Evolutionary conservation across 495 filamentous ascomycete species (phyloP), one percentile per base, ranked within the genome.

Genomic region (Penicillium waksmanii): DNA sequence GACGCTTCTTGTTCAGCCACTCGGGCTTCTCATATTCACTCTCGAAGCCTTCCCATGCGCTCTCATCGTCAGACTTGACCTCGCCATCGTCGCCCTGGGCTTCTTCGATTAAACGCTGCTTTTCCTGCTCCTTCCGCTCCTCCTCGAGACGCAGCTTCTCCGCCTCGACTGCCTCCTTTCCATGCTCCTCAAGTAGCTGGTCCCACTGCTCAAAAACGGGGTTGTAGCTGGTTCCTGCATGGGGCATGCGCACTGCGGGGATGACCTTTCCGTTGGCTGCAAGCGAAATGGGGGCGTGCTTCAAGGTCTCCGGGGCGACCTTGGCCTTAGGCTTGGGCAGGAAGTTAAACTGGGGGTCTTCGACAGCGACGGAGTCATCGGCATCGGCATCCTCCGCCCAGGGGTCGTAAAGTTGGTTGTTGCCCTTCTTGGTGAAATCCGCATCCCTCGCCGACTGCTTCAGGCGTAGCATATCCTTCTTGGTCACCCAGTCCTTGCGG

Each of bases 141-240:
- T 85, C 87, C 36, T 79, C 82, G 18, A 94, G 73, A 18, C 94
- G 87, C 69, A 90, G 87, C 73, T 85, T 83, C 73, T 98, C 96
- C 3, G 86, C 84, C 56, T 87, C 87, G 2, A 97, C 83, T 33
- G 87, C 94, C 72, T 89, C 88, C 52, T 85, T 80, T 27, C 91
- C 90, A 69, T 92, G 90, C 31, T 84, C 80, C 18, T 82, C 80
- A 42, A 96, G 75, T 5, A 94, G 83, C 11, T 82, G 78, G 55
- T 90, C 86, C 83, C 94, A 98, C 51, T 96, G 91, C 57, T 85
- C 81, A 57, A 94, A 95, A 8, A 80, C 77, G 0, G 95, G 95
- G 66, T 98, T 98, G 72, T 98, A 98, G 69, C 91, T 96, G 67
- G 85, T 88, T 43, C 91, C 93, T 2, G 86, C 91, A 17, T 84